Conservation (phyloP, 768 basidiomycete genomes). For the Kwoniella dejecticola region DNA sequence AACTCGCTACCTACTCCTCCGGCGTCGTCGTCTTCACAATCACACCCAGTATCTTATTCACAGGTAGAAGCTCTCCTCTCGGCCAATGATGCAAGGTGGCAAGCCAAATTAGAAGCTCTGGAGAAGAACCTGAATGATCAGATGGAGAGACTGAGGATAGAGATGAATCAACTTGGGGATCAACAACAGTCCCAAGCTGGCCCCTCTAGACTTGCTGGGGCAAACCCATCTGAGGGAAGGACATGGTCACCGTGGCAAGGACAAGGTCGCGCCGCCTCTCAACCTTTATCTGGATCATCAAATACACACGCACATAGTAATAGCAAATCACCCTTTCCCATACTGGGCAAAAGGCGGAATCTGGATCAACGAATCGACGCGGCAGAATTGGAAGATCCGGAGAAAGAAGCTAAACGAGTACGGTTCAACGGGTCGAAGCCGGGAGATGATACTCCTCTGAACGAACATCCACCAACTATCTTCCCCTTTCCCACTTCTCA, state of each 20-base stretch:
- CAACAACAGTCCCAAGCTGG: neutral
- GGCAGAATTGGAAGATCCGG: neutral
- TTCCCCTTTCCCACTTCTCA: neutral
- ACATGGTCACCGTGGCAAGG: constrained; percentile 15
- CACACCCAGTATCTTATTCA: neutral
- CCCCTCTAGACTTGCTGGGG: neutral
- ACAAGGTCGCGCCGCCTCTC: constrained; percentile 4
- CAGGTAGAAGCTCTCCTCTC: constrained; percentile 15
- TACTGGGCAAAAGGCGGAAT: constrained; percentile 12
- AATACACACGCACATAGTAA: neutral
- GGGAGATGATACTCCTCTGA: constrained; percentile 11
- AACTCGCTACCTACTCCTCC: constrained; percentile 10
- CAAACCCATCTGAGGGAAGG: neutral
- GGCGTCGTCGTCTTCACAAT: constrained; percentile 1
- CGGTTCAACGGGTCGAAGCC: constrained; percentile 18
- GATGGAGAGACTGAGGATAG: constrained; percentile 11
- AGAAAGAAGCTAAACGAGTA: constrained; percentile 16
- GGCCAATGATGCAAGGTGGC: constrained; percentile 17
- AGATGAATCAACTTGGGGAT: constrained; percentile 10
- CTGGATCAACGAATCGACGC: neutral
- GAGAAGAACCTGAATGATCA: constrained; percentile 15
- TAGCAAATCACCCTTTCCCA: neutral
- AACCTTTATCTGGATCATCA: neutral
- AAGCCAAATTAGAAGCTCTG: constrained; percentile 7
- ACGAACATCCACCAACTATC: constrained; percentile 8